Evolutionary conservation across 495 filamentous ascomycete species (phyloP).

Genomic region (Penicillium subrubescens): DNA sequence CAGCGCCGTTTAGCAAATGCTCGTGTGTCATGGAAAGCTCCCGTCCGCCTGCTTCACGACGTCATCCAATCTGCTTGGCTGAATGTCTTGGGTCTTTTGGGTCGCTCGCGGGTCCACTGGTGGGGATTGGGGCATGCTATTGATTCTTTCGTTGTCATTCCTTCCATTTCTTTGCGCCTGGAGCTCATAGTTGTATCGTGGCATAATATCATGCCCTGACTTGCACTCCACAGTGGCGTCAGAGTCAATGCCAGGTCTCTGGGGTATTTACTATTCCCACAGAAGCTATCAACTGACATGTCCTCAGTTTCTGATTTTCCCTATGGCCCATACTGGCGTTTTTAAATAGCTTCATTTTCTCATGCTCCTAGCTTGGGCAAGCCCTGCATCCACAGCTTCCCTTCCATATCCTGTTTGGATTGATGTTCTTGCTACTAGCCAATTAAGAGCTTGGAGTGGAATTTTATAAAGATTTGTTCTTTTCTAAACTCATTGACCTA

Average conservation of each 20-base stretch:
- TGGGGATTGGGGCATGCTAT: slow-evolving; percentile 1
- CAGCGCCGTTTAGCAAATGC: slow-evolving; percentile 1
- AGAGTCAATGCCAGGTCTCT: background rate
- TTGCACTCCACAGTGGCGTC: background rate
- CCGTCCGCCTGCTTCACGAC: slow-evolving; percentile 15
- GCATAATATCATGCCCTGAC: slow-evolving; percentile 1
- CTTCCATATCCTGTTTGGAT: no score
- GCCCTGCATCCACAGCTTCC: background rate
- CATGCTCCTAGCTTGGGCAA: background rate
- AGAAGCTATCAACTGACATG: background rate
- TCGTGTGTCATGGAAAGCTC: slow-evolving; percentile 21
- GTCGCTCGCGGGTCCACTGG: background rate
- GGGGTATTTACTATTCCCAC: background rate
- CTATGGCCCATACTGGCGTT: background rate
- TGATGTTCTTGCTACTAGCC: background rate
- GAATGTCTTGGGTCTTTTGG: background rate
- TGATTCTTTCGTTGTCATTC: slow-evolving; percentile 13
- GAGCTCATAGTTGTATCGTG: slow-evolving; percentile 8
- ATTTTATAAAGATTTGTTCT: background rate
- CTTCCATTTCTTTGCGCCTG: slow-evolving; percentile 19
- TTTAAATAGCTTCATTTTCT: background rate
- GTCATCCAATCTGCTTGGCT: slow-evolving; percentile 13
- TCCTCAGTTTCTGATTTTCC: background rate
- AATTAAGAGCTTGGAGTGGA: background rate
- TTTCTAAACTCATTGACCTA: background rate